Evolutionary conservation across 306 rosid genomes (phyloP).

Genomic region (Cucurbita argyrosperma): DNA sequence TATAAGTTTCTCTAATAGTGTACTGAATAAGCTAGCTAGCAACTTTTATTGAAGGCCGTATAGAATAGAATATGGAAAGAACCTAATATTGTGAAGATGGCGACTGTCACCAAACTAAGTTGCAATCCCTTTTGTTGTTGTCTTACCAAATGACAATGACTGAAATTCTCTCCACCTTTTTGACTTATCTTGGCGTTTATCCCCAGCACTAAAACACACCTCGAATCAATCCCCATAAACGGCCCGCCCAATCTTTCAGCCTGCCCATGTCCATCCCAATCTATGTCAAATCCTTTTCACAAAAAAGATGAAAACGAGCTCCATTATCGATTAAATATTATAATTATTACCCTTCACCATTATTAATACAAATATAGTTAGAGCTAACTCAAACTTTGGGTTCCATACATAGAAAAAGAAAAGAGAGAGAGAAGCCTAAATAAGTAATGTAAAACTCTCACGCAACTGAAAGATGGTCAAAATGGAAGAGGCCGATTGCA

Average conservation of each 20-base stretch:
- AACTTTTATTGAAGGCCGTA: not conserved
- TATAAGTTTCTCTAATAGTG: not conserved
- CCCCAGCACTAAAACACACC: slow-evolving; percentile 11
- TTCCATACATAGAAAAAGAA: not conserved
- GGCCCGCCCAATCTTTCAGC: not conserved
- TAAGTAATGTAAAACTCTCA: not conserved
- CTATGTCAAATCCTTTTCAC: not conserved
- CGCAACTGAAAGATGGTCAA: not conserved
- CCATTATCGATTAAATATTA: not conserved
- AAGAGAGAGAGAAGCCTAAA: not conserved
- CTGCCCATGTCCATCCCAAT: not conserved
- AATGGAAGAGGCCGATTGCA: slow-evolving; percentile 4
- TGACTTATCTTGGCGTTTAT: slow-evolving; percentile 13
- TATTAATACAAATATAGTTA: not conserved
- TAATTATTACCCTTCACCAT: not conserved
- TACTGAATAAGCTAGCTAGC: not conserved
- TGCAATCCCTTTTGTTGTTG: slow-evolving; percentile 1
- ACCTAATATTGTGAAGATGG: not conserved
- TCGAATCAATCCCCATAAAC: not conserved
- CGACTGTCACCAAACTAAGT: slow-evolving; percentile 11
- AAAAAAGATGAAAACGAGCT: not conserved
- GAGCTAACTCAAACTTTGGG: not conserved
- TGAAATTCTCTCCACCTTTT: slow-evolving; percentile 11
- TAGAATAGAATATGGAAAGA: slow-evolving; percentile 2
- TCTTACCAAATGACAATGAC: slow-evolving; percentile 12